Evolutionary conservation across 371 early-diverging fungal genomes (phyloP), one percentile per base, ranked within the genome.

Genomic region (Parasitella parasitica): DNA sequence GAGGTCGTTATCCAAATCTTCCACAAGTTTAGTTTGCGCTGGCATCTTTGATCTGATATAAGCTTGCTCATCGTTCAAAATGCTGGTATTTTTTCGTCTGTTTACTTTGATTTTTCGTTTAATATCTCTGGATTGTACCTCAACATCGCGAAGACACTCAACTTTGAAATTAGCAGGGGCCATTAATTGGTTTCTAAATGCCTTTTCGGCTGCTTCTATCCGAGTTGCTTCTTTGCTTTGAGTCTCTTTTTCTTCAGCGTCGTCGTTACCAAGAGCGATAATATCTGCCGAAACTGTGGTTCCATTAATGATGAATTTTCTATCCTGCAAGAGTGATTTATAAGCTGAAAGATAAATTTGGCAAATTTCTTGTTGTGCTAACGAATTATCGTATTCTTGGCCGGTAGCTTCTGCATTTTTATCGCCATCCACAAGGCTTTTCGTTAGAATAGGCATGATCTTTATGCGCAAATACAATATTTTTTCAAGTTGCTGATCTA

Each of bases 371-470:
- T 83, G 83, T 2, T 72, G 43, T 1, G 61, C 55, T 15, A 83
- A 49, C 2, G 81, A 76, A 18, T 66, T 43, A n/a, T 71, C 64
- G 39, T 77, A 83, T 57, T 78, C 81, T 53, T 80, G 70, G 36
- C 82, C 48, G 20, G 53, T 54, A 64, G 63, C 77, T 49, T 71
- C 63, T 0, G 61, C 61, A 30, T 67, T 61, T 0, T 63, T 63
- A 13, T 55, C 70, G 7, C 59, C 27, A 37, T 77, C 80, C 2
- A 72, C 76, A 12, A 76, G 51, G 1, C 51, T 65, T 13, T 64
- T 41, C 5, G 63, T 65, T 8, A 81, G 58, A 9, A 75, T 39
- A 6, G 57, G 43, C 4, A 53, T 49, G 0, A 75, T 54, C 16
- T 59, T 63, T 7, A 36, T 16, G 43, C 75, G 43, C 66, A 77